These are phyloP conservation scores for Pseudogymnoascus sp. DNA, from an alignment of 2,329 filamentous ascomycete genomes.

Conservation along the genomic window DNA sequence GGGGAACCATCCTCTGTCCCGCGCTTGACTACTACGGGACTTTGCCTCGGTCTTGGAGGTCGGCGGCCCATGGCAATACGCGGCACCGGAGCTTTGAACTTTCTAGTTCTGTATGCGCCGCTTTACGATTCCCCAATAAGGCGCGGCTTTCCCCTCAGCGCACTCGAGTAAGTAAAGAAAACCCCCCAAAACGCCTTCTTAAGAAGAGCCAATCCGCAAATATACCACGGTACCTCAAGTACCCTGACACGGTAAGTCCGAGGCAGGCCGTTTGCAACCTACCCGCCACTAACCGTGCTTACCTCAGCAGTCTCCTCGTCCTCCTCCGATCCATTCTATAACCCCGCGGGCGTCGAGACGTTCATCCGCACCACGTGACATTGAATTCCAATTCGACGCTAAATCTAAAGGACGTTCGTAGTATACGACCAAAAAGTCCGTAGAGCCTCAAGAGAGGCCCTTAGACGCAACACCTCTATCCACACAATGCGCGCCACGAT, in stretches of 20 bases:
- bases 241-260: background rate
- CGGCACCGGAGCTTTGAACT: background rate
- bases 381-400: background rate
- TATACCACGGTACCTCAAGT: background rate
- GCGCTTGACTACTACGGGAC: conserved; percentile 3
- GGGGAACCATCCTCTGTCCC: background rate
- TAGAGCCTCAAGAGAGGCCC: background rate
- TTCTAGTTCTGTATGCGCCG: background rate
- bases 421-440: conserved; percentile 9
- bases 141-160: background rate
- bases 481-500: conserved; percentile 12
- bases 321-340: background rate
- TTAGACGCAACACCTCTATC: background rate
- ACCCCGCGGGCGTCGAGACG: background rate
- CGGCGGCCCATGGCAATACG: background rate
- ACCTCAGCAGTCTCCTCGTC: background rate
- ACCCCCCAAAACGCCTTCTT: background rate
- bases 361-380: background rate
- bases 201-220: background rate
- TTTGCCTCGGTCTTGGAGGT: background rate
- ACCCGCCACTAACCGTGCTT: background rate
- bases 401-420: background rate
- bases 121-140: background rate
- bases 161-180: background rate
- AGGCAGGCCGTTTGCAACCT: background rate